Evolutionary conservation across 2,329 filamentous ascomycete species (phyloP).

Genomic region (Chrysosporium queenslandicum): DNA sequence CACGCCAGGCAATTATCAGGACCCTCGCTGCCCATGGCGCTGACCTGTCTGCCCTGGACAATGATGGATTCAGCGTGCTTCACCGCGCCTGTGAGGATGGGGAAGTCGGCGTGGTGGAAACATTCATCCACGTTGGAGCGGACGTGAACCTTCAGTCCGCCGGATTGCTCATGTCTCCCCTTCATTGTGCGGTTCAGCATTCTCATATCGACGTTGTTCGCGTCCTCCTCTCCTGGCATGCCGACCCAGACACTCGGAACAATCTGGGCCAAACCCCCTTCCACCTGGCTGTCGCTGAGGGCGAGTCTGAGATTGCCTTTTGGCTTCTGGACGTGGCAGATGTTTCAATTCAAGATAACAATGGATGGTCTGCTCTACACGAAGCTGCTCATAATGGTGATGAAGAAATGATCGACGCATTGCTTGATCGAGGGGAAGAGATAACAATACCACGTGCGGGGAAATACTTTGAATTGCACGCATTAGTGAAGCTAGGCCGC

Average conservation of each 20-base stretch:
- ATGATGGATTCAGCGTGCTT: background rate
- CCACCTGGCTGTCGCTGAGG: background rate
- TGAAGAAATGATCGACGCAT: background rate
- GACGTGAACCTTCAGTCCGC: too few species aligned
- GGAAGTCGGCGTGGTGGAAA: background rate
- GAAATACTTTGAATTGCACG: background rate
- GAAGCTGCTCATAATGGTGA: background rate
- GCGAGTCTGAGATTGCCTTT: background rate
- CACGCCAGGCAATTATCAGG: background rate
- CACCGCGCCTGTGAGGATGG: background rate
- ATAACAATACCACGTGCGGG: background rate
- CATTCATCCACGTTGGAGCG: background rate
- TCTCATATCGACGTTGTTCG: background rate
- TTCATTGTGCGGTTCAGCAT: background rate
- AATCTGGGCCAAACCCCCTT: background rate
- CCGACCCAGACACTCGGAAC: background rate
- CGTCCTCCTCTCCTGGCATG: background rate
- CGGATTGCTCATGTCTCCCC: background rate
- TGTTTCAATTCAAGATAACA: background rate
- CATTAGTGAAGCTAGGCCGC: background rate
- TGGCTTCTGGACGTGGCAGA: background rate
- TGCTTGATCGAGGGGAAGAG: background rate
- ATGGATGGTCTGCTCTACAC: background rate
- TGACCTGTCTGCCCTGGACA: background rate
- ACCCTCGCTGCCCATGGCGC: background rate